These are phyloP conservation scores for Begonia peltatifolia DNA, from an alignment of 306 rosid species.

Conservation along the genomic window DNA sequence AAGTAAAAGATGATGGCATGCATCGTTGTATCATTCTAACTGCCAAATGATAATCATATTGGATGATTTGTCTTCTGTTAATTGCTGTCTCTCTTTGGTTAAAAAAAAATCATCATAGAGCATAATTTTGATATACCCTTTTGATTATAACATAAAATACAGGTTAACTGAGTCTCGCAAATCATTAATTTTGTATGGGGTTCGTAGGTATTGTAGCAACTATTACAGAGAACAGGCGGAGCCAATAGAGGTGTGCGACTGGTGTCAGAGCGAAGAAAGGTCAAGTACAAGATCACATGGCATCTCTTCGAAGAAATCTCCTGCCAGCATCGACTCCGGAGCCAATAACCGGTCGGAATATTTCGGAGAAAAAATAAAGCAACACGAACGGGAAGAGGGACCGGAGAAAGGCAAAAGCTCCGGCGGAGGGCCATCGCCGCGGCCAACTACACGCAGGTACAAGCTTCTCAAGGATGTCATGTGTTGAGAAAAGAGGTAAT, in stretches of 20 bases:
- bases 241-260: slow-evolving; percentile 59
- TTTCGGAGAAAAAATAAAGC: slow-evolving; percentile 46
- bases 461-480: slow-evolving; percentile 99
- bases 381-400: slow-evolving; percentile 37
- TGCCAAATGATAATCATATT: too few species aligned
- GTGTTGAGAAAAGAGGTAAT: slow-evolving; percentile 27
- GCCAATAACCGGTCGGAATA: slow-evolving; percentile 34
- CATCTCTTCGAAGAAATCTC: slow-evolving; percentile 34
- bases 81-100: too few species aligned
- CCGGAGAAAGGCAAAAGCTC: slow-evolving; percentile 30
- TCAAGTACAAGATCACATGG: slow-evolving; percentile 21
- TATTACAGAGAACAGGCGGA: slow-evolving; percentile 46
- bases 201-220: slow-evolving; percentile 63
- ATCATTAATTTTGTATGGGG: background rate
- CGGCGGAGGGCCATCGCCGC: slow-evolving; percentile 54
- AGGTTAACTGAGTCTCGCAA: too few species aligned
- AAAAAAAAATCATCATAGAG: too few species aligned
- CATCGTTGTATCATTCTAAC: too few species aligned
- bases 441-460: slow-evolving; percentile 78
- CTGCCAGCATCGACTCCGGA: slow-evolving; percentile 9
- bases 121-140: too few species aligned
- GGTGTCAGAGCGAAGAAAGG: slow-evolving; percentile 67
- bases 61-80: too few species aligned
- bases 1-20: too few species aligned
- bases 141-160: too few species aligned